Evolutionary conservation across 1,284 basidiomycete genomes (phyloP).

Genomic region (Cerrena zonata): DNA sequence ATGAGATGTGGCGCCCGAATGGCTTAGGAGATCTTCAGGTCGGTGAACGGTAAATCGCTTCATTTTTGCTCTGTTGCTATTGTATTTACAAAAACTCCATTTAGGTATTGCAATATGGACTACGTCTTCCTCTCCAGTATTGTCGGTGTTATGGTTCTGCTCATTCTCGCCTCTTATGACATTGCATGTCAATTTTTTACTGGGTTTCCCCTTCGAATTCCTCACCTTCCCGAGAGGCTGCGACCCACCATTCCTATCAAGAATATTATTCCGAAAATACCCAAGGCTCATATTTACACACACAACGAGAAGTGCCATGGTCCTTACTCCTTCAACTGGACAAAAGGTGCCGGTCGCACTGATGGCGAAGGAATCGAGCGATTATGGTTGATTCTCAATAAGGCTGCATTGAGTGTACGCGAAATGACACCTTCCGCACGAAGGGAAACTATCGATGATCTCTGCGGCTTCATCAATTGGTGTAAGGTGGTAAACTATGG

Average conservation of each 20-base stretch:
- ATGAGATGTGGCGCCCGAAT: no score
- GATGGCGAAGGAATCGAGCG: no score
- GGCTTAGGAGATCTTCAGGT: constrained; percentile 22
- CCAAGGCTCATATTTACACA: constrained; percentile 12
- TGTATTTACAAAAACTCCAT: not conserved
- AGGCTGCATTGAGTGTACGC: constrained; percentile 12
- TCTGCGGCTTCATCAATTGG: constrained; percentile 11
- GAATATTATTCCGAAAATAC: constrained; percentile 6
- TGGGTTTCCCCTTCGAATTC: no score
- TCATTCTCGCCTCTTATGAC: no score
- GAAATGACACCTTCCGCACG: constrained; percentile 17
- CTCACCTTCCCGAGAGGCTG: constrained; percentile 2
- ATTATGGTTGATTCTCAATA: no score
- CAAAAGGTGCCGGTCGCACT: no score
- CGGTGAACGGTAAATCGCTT: constrained; percentile 22
- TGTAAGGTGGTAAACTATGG: constrained; percentile 7
- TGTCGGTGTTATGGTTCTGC: no score
- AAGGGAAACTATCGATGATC: constrained; percentile 14
- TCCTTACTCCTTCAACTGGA: no score
- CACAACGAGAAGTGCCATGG: not conserved
- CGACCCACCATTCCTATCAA: constrained; percentile 3
- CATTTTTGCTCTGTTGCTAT: no score
- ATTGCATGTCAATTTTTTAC: constrained; percentile 23
- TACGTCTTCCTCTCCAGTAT: constrained; percentile 18
- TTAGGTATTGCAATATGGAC: constrained; percentile 16